Conservation (phyloP, 192 early-diverging fungal species). For the Coemansia erecta region DNA sequence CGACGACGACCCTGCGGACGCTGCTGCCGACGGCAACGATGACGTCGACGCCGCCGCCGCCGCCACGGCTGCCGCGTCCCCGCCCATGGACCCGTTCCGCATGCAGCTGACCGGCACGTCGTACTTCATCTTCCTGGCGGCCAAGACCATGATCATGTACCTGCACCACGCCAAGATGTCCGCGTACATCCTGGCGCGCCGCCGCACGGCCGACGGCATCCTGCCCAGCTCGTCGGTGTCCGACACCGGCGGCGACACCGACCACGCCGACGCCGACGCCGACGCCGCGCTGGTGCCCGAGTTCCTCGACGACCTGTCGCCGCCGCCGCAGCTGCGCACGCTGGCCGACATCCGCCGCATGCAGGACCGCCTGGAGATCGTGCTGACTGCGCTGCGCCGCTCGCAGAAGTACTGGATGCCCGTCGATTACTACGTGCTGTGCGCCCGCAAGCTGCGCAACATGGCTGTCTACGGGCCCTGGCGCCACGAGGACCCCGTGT, state of each 20-base stretch:
- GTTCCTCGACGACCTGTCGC: conserved; percentile 42
- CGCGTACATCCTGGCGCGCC: conserved; percentile 44
- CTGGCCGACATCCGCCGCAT: conserved; percentile 46
- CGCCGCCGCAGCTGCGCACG: conserved; percentile 44
- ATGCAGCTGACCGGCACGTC: conserved; percentile 41
- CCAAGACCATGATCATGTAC: conserved; percentile 56
- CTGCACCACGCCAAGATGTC: conserved; percentile 54
- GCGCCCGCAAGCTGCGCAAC: conserved; percentile 51
- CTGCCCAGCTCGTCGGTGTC: conserved; percentile 37
- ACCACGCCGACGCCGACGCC: conserved; percentile 34
- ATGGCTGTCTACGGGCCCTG: conserved; percentile 46
- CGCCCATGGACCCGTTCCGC: conserved; percentile 42
- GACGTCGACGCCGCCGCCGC: conserved; percentile 7
- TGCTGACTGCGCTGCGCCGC: conserved; percentile 42
- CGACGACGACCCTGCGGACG: too few species aligned
- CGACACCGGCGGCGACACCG: conserved; percentile 6
- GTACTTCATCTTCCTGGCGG: conserved; percentile 51
- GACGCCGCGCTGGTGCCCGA: conserved; percentile 35
- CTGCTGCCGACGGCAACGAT: conserved; percentile 13
- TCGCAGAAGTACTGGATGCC: conserved; percentile 52
- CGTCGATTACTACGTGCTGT: conserved; percentile 51
- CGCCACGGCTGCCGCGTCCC: not conserved
- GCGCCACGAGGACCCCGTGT: conserved; percentile 40
- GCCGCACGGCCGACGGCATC: conserved; percentile 19
- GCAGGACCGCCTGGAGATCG: conserved; percentile 53